Conservation (phyloP, 805 yeast species). For the Deakozyma indianensis region DNA sequence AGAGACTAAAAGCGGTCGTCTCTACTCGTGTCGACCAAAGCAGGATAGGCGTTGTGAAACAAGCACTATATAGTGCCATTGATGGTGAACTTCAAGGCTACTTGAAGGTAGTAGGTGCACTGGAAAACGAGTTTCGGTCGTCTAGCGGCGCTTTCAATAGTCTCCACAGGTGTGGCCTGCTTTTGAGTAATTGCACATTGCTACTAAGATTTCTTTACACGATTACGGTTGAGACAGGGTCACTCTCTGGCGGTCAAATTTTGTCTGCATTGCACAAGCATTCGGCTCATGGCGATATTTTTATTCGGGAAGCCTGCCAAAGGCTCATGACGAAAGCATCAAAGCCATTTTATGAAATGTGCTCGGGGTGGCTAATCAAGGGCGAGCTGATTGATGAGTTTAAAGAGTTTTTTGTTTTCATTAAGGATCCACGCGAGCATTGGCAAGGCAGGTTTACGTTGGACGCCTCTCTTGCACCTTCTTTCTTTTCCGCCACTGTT, state of each 20-base stretch:
- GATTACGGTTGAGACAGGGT: conserved; percentile 23
- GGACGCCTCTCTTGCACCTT: conserved; percentile 1
- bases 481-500: conserved; percentile 14
- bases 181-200: conserved; percentile 36
- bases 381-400: conserved; percentile 46
- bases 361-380: conserved; percentile 51
- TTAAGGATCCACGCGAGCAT: conserved; percentile 8
- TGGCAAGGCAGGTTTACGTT: conserved; percentile 15
- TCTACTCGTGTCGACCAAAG: conserved; percentile 17
- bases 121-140: conserved; percentile 26
- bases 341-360: conserved; percentile 44
- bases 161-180: conserved; percentile 23
- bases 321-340: conserved; percentile 32
- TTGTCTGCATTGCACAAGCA: conserved; percentile 37
- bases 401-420: conserved; percentile 47
- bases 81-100: conserved; percentile 29
- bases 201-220: conserved; percentile 43
- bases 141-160: conserved; percentile 14
- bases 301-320: conserved; percentile 29
- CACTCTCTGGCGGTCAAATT: conserved; percentile 36
- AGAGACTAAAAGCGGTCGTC: conserved; percentile 19
- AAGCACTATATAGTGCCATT: conserved; percentile 42
- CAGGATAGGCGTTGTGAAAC: conserved; percentile 33
- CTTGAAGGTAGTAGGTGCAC: conserved; percentile 27
- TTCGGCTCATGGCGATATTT: conserved; percentile 49